Evolutionary conservation across 2,329 filamentous ascomycete genomes (phyloP).

Genomic region (Neonectria magnoliae): DNA sequence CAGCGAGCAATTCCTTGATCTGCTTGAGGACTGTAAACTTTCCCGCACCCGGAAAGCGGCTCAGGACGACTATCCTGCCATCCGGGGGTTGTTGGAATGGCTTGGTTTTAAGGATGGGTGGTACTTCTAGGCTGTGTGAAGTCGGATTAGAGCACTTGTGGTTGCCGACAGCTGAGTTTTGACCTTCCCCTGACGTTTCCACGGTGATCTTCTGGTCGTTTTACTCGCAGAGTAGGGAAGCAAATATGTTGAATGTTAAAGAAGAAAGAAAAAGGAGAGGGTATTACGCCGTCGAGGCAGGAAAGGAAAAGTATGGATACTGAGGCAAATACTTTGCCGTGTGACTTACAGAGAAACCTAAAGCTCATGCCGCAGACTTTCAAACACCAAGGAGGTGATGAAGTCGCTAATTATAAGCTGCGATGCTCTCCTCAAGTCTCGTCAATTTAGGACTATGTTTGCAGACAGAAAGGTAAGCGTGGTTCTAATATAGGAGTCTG

Average conservation of each 20-base stretch:
- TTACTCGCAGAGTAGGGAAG: neutral
- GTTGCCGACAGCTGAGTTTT: neutral
- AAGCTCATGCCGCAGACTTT: neutral
- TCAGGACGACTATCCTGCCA: constrained; percentile 25
- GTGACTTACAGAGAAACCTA: neutral
- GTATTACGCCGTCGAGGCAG: too few relatives aligned
- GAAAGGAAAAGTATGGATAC: neutral
- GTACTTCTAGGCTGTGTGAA: neutral
- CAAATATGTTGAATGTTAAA: neutral
- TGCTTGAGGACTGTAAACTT: constrained; percentile 34
- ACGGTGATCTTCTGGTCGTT: neutral
- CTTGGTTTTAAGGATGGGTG: neutral
- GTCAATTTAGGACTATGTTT: too few relatives aligned
- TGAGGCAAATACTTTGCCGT: neutral
- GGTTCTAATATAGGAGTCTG: too few relatives aligned
- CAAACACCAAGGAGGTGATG: neutral
- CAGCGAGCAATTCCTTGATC: constrained; percentile 18
- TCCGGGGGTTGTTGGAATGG: neutral
- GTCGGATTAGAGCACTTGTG: neutral
- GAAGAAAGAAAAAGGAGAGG: too few relatives aligned
- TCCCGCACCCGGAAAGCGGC: constrained; percentile 35
- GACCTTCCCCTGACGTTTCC: neutral
- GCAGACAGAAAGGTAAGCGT: too few relatives aligned
- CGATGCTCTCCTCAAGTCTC: too few relatives aligned
- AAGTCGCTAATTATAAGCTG: too few relatives aligned